phyloP scores from a whole-genome alignment of 495 filamentous ascomycete species.

The Lasiosphaeria miniovina region DNA sequence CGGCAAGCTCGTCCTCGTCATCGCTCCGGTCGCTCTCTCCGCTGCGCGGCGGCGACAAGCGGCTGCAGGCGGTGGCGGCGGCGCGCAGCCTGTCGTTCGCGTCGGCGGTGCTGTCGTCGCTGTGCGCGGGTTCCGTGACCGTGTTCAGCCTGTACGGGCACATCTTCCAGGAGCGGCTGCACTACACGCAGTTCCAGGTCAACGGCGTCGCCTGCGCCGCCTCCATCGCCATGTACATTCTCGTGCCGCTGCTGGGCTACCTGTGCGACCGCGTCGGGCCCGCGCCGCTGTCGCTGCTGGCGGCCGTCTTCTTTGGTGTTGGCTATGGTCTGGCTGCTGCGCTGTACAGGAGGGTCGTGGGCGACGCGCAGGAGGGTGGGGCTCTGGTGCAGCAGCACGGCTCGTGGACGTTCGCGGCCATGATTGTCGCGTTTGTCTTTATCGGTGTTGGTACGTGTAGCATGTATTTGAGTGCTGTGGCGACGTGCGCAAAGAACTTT shows the following conservation, averaged over 20 bases:
- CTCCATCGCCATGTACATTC: slow-evolving; percentile 82
- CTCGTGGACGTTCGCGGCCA: slow-evolving; percentile 63
- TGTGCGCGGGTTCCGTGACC: slow-evolving; percentile 81
- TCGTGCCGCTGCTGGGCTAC: slow-evolving; percentile 84
- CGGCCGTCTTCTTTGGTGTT: slow-evolving; percentile 67
- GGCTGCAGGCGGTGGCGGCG: slow-evolving; percentile 22
- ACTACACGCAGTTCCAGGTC: slow-evolving; percentile 85
- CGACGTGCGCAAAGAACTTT: slow-evolving; percentile 97
- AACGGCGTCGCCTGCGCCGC: slow-evolving; percentile 83
- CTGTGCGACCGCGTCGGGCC: slow-evolving; percentile 86
- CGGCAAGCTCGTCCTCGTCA: slow-evolving; percentile 31
- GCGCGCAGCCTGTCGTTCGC: slow-evolving; percentile 39
- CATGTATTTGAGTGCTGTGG: slow-evolving; percentile 85
- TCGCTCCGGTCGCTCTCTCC: slow-evolving; percentile 36
- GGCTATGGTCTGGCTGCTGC: slow-evolving; percentile 84
- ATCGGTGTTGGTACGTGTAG: slow-evolving; percentile 79
- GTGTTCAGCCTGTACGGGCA: slow-evolving; percentile 91
- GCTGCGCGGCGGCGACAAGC: slow-evolving; percentile 14
- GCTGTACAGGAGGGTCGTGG: slow-evolving; percentile 62
- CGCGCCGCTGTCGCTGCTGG: slow-evolving; percentile 65
- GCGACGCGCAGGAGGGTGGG: slow-evolving; percentile 33
- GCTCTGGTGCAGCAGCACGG: neutral
- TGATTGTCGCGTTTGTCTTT: slow-evolving; percentile 77
- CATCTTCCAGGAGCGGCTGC: slow-evolving; percentile 75
- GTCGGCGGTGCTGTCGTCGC: slow-evolving; percentile 43